Percentiles rank a stretch among this genome's conserved stretches.
Conservation (phyloP, 441 rosid species). For the Flueggea neowawraea region DNA sequence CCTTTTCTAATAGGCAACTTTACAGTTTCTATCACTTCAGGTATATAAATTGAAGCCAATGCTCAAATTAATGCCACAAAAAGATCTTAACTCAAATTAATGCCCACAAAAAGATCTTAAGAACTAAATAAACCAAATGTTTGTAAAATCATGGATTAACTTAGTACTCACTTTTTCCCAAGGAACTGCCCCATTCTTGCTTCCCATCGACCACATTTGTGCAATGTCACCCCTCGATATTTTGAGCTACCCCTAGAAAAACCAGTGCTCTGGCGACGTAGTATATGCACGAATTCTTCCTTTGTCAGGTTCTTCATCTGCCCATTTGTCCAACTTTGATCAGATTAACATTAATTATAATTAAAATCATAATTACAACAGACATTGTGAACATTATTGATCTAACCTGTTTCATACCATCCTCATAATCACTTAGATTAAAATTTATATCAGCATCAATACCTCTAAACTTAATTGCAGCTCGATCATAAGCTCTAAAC, state of each 20-base stretch:
- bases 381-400: too few relatives aligned
- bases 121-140: constrained; percentile 7
- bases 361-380: not conserved
- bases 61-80: constrained; percentile 23
- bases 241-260: constrained; percentile 89
- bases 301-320: constrained; percentile 72
- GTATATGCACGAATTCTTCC: constrained; percentile 91
- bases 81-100: constrained; percentile 21
- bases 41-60: constrained; percentile 20
- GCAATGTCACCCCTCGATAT: constrained; percentile 85
- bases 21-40: constrained; percentile 24
- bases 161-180: constrained; percentile 81
- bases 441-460: constrained; percentile 92
- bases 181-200: constrained; percentile 97
- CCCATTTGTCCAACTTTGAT: constrained; percentile 3
- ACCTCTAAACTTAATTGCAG: constrained; percentile 93
- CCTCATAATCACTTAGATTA: constrained; percentile 70
- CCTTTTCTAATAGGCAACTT: constrained; percentile 35
- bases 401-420: constrained; percentile 68
- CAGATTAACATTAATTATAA: constrained; percentile 1
- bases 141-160: constrained; percentile 10
- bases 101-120: constrained; percentile 16
- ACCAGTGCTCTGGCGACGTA: constrained; percentile 92
- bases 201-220: constrained; percentile 96
- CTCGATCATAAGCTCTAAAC: constrained; percentile 88